A percentile compares a stretch with the other conserved stretches of the same genome.
phyloP scores from a whole-genome alignment of 352 stramenopile genomes.

The Phytopythium cucurbitacearum region DNA sequence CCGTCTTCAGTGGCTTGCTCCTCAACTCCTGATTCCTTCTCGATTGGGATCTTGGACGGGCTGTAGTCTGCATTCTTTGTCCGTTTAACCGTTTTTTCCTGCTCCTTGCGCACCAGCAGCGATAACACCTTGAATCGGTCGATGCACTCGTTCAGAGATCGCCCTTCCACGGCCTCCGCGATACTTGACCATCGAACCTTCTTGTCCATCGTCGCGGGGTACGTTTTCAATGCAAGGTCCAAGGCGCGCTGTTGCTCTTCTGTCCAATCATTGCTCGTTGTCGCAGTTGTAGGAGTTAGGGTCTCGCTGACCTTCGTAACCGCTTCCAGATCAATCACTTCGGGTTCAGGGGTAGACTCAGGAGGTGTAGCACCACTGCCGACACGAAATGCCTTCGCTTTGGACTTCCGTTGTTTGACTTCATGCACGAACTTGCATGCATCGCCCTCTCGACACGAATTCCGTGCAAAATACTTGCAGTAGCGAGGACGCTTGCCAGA shows the following conservation, averaged over 20 bases:
- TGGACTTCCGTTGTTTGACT: constrained; percentile 8
- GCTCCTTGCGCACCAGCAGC: constrained; percentile 28
- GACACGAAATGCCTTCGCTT: not conserved
- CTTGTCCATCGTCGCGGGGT: constrained; percentile 68
- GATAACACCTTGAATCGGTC: constrained; percentile 72
- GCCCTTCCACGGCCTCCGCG: constrained; percentile 53
- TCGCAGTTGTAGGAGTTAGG: not conserved
- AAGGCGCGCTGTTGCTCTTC: constrained; percentile 57
- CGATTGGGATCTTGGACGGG: not conserved
- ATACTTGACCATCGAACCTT: constrained; percentile 66
- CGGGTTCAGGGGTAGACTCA: not conserved
- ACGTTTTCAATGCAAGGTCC: constrained; percentile 66
- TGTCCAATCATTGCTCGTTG: constrained; percentile 42
- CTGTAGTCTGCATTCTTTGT: not conserved
- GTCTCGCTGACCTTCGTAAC: constrained; percentile 1
- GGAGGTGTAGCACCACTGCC: not conserved
- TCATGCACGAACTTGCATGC: constrained; percentile 61
- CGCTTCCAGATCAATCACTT: constrained; percentile 7
- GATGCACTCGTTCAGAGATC: constrained; percentile 79
- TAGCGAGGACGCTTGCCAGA: constrained; percentile 15
- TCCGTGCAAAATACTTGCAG: constrained; percentile 55
- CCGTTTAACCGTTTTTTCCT: not conserved
- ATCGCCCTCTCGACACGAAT: constrained; percentile 46
- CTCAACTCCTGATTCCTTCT: constrained; percentile 14
- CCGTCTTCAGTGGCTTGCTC: constrained; percentile 11